These are phyloP conservation scores for Caryopteris hybrid DNA, from an alignment of 305 asterid species.

Conservation along the genomic window DNA sequence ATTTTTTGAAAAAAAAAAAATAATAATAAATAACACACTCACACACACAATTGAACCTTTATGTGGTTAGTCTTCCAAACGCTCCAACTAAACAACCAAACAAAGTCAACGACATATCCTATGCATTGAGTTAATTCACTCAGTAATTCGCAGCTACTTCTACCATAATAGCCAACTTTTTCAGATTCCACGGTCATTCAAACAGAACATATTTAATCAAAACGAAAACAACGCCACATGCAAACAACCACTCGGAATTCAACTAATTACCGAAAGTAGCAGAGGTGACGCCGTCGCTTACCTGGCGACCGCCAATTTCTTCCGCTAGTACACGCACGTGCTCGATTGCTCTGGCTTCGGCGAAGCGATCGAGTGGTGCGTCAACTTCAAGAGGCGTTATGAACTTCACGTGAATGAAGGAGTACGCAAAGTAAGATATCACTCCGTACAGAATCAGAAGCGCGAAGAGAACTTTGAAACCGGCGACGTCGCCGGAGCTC, in stretches of 20 bases:
- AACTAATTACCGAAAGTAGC: background rate
- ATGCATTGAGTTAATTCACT: conserved; percentile 11
- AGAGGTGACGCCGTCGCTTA: conserved; percentile 21
- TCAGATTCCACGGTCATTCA: background rate
- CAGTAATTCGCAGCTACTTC: background rate
- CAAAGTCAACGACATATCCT: background rate
- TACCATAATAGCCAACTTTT: background rate
- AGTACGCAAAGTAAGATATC: conserved; percentile 43
- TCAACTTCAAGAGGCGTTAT: conserved; percentile 70
- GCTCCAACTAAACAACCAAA: background rate
- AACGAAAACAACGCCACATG: background rate
- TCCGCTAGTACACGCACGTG: conserved; percentile 88
- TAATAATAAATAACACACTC: background rate
- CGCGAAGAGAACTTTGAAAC: conserved; percentile 59
- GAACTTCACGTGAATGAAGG: conserved; percentile 67
- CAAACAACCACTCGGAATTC: conserved; percentile 10
- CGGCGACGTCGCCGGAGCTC: conserved; percentile 62
- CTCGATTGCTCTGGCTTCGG: conserved; percentile 88
- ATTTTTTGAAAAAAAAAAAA: background rate
- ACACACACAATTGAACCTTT: too few relatives aligned
- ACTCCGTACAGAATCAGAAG: conserved; percentile 53
- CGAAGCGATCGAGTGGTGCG: conserved; percentile 85
- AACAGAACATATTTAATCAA: background rate
- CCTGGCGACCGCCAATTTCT: conserved; percentile 98
- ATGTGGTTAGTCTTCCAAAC: background rate